Evolutionary conservation across 768 basidiomycete genomes (phyloP).

Genomic region (Mycena belliarum): DNA sequence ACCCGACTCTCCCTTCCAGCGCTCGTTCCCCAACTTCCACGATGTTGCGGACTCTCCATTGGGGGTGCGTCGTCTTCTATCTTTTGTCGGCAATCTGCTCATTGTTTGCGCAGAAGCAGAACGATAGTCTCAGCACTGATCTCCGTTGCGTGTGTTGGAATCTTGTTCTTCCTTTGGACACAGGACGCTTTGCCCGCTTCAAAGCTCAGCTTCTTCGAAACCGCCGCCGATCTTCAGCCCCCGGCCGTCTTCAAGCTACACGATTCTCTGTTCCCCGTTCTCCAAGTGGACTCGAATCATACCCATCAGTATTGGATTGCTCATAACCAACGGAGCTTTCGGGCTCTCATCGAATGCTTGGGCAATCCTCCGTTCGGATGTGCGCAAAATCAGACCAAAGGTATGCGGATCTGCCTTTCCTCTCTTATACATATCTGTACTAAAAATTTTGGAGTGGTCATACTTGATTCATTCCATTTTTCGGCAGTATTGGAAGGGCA

Average conservation of each 20-base stretch:
- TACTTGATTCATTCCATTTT: conserved; percentile 31
- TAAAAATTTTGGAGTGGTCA: conserved; percentile 23
- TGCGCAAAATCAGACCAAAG: conserved; percentile 34
- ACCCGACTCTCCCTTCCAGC: no score
- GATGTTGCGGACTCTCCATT: no score
- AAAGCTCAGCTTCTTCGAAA: no score
- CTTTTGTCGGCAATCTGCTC: no score
- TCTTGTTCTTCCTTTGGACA: no score
- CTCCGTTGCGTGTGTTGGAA: no score
- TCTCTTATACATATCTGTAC: not conserved
- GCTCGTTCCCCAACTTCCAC: no score
- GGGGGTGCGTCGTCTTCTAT: no score
- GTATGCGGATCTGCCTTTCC: not conserved
- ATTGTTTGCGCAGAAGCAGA: no score
- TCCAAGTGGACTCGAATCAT: not conserved
- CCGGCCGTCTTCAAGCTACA: not conserved
- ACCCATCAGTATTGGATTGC: not conserved
- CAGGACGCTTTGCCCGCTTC: no score
- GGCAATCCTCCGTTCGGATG: conserved; percentile 12
- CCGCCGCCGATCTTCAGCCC: no score
- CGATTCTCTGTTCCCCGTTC: not conserved
- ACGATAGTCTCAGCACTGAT: no score
- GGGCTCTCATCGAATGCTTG: not conserved
- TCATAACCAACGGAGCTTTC: not conserved
- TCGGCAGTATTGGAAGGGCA: conserved; percentile 22